Conservation (phyloP, 2,329 filamentous ascomycete species). For the Aulographum hederae region DNA sequence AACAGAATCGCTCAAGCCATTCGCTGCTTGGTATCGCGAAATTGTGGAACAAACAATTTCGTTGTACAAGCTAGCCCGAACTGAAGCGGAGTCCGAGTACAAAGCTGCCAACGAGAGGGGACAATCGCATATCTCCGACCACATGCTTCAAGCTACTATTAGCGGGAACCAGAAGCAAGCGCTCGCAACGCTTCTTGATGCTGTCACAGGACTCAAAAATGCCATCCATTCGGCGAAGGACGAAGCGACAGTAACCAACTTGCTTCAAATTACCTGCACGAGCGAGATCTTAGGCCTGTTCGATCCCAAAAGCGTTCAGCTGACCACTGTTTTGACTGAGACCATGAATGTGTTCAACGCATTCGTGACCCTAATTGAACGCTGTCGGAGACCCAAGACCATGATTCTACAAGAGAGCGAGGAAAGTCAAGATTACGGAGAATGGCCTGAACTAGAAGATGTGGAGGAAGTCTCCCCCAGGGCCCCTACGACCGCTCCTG, state of each 20-base stretch:
- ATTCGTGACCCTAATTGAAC: neutral
- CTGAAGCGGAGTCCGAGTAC: constrained; percentile 37
- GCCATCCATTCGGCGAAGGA: constrained; percentile 25
- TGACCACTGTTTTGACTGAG: neutral
- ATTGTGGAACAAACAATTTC: constrained; percentile 32
- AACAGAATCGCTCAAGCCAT: constrained; percentile 23
- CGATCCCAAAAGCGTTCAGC: neutral
- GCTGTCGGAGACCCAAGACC: too few species aligned
- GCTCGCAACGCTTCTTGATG: constrained; percentile 33
- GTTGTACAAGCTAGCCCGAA: constrained; percentile 37
- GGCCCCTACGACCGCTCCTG: too few species aligned
- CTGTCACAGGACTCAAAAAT: constrained; percentile 30
- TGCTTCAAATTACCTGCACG: too few species aligned
- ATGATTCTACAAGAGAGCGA: too few species aligned
- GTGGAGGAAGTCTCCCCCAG: constrained; percentile 7
- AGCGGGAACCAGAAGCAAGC: constrained; percentile 38
- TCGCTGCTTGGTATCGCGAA: constrained; percentile 36
- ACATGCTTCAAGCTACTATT: constrained; percentile 32
- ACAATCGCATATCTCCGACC: constrained; percentile 21
- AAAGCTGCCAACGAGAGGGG: constrained; percentile 17
- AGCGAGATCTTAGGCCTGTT: neutral
- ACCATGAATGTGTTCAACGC: neutral
- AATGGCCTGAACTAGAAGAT: constrained; percentile 35
- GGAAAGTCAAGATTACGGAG: constrained; percentile 47
- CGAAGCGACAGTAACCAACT: constrained; percentile 20